Base-by-base conservation (phyloP, 805 yeast genomes). In the Wickerhamiella azyma region DNA sequence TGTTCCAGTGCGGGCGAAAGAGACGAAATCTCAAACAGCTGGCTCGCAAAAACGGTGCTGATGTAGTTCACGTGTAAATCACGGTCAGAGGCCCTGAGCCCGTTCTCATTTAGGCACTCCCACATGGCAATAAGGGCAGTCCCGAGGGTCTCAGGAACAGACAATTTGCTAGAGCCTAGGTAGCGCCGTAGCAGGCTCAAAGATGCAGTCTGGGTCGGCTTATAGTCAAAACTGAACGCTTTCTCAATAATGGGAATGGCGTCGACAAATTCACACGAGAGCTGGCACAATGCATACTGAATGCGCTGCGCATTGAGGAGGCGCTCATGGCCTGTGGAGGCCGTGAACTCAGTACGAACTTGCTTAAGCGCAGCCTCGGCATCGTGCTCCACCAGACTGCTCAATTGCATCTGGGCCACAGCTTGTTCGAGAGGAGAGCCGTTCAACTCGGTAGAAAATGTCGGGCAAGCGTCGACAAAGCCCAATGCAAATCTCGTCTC, bases 11-110 rank as follows among this genome's bases (percentile, higher is more conserved):
- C 48, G 6, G 53, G 56, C 9, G 62, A 56, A 16, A 67, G 52
- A 1, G 47, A 51, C 11, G 53, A 59, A 49, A 59, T 60, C 1
- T 55, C 52, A 1, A 61, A 53, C 0, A 80, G 67, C 9, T 53
- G 53, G 6, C 47, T 55, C 37, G 66, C 60, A 51, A 72, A 64
- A 44, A 74, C 39, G 0, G 76, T 57, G n/a, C 71, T 63, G 19
- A 85, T 75, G 26, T 81, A 66, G 0, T 56, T 48, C 11, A 73
- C 57, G 53, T 86, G 95, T 40, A 84, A 66, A 11, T 68, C 69
- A 43, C 76, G 74, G 51, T 85, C 92, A 38, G 74, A 72, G 36
- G 83, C 64, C 26, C 79, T 72, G 33, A 85, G 63, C 41, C 94
- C 66, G 9, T 77, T 79, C 1, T 70, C 67, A 14, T 69, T 68